Evolutionary conservation across 2,329 filamentous ascomycete species (phyloP).

Genomic region (Esteya vermicola): DNA sequence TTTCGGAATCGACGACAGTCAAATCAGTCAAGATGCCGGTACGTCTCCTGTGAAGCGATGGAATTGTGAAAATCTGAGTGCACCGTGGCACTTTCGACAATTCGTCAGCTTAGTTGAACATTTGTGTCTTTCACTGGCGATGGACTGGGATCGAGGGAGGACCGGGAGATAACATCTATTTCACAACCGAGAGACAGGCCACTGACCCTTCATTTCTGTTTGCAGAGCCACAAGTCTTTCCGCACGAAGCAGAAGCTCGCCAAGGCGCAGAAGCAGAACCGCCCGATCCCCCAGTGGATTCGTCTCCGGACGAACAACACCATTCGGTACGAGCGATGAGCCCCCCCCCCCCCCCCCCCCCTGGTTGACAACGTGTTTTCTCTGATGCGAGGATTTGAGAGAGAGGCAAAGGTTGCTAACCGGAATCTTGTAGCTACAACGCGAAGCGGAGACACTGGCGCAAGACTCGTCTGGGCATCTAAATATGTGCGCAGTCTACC

Average conservation of each 20-base stretch:
- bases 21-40: constrained; percentile 25
- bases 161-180: not conserved
- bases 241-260: constrained; percentile 99
- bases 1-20: constrained; percentile 17
- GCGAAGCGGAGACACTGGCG: constrained; percentile 99
- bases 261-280: constrained; percentile 99
- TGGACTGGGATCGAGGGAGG: not conserved
- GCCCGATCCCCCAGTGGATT: constrained; percentile 99
- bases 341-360: no score
- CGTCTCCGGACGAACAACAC: constrained; percentile 96
- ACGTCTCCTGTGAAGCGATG: no score
- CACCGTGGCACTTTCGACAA: no score
- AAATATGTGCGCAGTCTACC: constrained; percentile 30
- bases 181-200: not conserved
- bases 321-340: constrained; percentile 94
- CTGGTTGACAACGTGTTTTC: no score
- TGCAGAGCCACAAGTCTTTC: constrained; percentile 98
- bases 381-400: no score
- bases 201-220: constrained; percentile 10
- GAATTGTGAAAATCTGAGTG: no score
- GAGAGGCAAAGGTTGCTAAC: no score
- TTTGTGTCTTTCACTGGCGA: no score
- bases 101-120: no score
- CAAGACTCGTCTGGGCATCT: constrained; percentile 99
- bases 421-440: constrained; percentile 74